Conservation (phyloP, 73 alveolate species). For the Paramecium sexaurelia region DNA sequence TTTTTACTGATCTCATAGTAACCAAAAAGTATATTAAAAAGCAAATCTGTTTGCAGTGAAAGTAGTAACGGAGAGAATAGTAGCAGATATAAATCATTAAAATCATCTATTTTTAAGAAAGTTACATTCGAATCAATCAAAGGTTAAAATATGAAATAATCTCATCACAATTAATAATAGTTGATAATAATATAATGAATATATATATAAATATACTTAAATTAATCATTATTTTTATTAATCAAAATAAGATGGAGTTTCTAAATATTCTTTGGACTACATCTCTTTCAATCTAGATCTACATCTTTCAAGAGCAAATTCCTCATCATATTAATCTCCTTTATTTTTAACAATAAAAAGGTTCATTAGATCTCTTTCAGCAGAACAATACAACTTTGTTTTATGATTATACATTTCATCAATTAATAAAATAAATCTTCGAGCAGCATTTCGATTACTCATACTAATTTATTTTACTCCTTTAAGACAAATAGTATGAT, state of each 20-base stretch:
- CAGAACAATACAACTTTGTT: slow-evolving; percentile 60
- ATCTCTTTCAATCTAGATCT: slow-evolving; percentile 84
- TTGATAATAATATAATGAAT: background rate
- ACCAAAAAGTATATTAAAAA: slow-evolving; percentile 8
- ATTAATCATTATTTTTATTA: slow-evolving; percentile 1
- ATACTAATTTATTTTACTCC: slow-evolving; percentile 78
- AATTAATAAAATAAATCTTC: slow-evolving; percentile 80
- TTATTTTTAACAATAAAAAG: slow-evolving; percentile 49
- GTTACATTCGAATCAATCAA: background rate
- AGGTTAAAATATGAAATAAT: background rate
- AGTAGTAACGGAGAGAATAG: slow-evolving; percentile 10
- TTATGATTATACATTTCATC: slow-evolving; percentile 77
- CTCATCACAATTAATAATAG: background rate
- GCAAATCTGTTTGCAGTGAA: background rate
- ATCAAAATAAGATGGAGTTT: slow-evolving; percentile 71
- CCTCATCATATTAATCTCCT: slow-evolving; percentile 77
- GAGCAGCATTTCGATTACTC: slow-evolving; percentile 76
- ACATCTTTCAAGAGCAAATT: slow-evolving; percentile 85
- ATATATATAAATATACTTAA: background rate
- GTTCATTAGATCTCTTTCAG: slow-evolving; percentile 66
- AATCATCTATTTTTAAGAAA: background rate
- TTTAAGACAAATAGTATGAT: slow-evolving; percentile 78
- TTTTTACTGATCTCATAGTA: background rate
- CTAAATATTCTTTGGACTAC: slow-evolving; percentile 79
- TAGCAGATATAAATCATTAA: background rate